Evolutionary conservation across 345 rosid genomes (phyloP).

Genomic region (Odontarrhena argentea): DNA sequence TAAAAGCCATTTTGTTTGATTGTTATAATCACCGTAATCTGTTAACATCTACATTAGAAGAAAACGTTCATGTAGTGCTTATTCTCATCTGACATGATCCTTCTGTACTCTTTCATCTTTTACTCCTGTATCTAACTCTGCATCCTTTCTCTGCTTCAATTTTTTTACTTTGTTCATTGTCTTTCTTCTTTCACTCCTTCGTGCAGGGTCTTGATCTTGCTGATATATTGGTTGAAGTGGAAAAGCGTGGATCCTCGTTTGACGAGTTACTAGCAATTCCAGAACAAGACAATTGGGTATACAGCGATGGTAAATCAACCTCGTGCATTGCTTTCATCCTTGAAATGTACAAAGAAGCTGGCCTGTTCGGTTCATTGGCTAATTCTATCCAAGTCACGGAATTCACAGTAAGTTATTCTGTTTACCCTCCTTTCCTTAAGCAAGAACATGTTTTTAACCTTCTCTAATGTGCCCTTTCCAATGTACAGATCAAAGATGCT

Average conservation of each 20-base stretch:
- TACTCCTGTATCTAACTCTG: conserved; percentile 15
- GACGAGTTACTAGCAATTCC: conserved; percentile 76
- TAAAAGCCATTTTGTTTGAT: background rate
- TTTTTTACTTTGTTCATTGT: background rate
- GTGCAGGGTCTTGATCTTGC: conserved; percentile 78
- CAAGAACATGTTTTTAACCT: background rate
- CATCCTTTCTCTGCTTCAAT: background rate
- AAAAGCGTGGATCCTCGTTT: conserved; percentile 83
- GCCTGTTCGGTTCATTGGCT: conserved; percentile 66
- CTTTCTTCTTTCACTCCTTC: background rate
- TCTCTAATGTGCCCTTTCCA: background rate
- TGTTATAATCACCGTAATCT: background rate
- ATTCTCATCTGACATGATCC: conserved; percentile 14
- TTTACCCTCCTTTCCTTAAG: background rate
- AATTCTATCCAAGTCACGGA: conserved; percentile 87
- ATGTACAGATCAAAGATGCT: conserved; percentile 80
- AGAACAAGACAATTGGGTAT: conserved; percentile 90
- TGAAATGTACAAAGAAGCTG: conserved; percentile 94
- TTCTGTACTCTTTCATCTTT: background rate
- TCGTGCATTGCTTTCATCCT: conserved; percentile 91
- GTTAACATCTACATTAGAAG: conserved; percentile 3
- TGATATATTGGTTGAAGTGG: conserved; percentile 79
- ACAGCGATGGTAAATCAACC: conserved; percentile 87
- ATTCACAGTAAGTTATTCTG: conserved; percentile 68
- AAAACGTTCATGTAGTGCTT: background rate